Base-by-base conservation (phyloP, 164 flowering plant genomes). In the Nymphaea colorata region DNA sequence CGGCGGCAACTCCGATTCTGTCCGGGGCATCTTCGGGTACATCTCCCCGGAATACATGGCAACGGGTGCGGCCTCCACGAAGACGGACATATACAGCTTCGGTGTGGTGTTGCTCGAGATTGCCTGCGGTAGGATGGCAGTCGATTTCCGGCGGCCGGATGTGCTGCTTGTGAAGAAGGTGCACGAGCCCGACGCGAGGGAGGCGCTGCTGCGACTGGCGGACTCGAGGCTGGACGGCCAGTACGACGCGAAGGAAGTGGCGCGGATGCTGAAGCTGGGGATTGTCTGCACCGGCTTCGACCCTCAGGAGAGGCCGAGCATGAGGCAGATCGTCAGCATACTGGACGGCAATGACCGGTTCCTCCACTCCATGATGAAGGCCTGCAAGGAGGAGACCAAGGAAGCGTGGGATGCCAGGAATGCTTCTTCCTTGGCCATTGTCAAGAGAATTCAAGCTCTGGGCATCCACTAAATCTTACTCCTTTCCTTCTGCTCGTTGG, bases 81-180 rank as follows among this genome's bases (percentile, higher is more conserved):
- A 65, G 72, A 86, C 96, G 3, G 98, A 94, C 71, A 77, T 87
- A 10, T 94, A 92, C 69, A 87, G 98, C 77, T 92, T 90, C 61
- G 98, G 99, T 0, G 91, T 92, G 41, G 96, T 94, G 67, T 67
- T 91, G 72, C 92, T 94, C 25, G 99, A 94, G 85, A 74, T 92
- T 45, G 80, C 87, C 42, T 88, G 64, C 42, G 98, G 99, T 25
- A 77, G 74, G 72, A 82, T 76, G 84, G 96, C 96, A 4, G 96
- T 87, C 0, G 94, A 92, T 63, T 88, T 87, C 61, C 75, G 95
- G 60, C 69, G 72, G 70, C 87, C 87, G 2, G 82, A 87, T 65
- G 96, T 78, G 63, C 75, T 94, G 11, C 65, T 92, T 64, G 92
- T 90, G 45, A 79, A 81, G 69, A 78, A 80, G 66, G 82, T 90